Percentiles rank a stretch among this genome's conserved stretches.
phyloP scores from a whole-genome alignment of 495 filamentous ascomycete genomes.

The Rusavskia elegans region DNA sequence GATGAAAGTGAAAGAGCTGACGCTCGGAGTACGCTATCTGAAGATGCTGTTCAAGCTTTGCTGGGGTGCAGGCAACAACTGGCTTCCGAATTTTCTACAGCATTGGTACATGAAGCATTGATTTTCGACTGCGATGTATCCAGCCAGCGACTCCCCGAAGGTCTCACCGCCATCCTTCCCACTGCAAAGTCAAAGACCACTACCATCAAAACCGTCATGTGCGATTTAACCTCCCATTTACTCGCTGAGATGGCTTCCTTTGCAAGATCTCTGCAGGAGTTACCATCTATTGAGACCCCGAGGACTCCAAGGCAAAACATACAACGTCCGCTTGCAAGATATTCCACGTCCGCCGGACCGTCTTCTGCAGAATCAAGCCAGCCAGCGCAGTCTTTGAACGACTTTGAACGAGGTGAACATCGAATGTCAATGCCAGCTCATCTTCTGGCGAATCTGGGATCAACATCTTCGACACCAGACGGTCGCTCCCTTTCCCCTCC shows the following conservation, averaged over 20 bases:
- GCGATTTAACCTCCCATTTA: conserved; percentile 71
- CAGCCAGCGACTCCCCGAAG: conserved; percentile 28
- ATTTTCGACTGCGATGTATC: conserved; percentile 53
- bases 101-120: conserved; percentile 61
- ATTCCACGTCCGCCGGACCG: not conserved
- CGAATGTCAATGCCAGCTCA: conserved; percentile 74
- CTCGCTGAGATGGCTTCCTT: conserved; percentile 78
- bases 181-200: conserved; percentile 55
- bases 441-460: conserved; percentile 34
- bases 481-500: conserved; percentile 30
- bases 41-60: conserved; percentile 23
- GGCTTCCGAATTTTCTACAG: conserved; percentile 54
- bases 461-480: conserved; percentile 35
- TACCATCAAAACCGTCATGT: conserved; percentile 91
- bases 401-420: conserved; percentile 13
- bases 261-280: conserved; percentile 68
- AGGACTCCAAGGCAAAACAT: conserved; percentile 20
- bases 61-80: conserved; percentile 53
- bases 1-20: conserved; percentile 27
- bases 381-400: not conserved
- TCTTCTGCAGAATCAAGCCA: not conserved
- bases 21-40: conserved; percentile 11
- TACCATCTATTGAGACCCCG: conserved; percentile 68
- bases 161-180: conserved; percentile 57
- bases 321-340: not conserved